Evolutionary conservation across 345 rosid genomes (phyloP).

Genomic region (Noccaea bulbosa): DNA sequence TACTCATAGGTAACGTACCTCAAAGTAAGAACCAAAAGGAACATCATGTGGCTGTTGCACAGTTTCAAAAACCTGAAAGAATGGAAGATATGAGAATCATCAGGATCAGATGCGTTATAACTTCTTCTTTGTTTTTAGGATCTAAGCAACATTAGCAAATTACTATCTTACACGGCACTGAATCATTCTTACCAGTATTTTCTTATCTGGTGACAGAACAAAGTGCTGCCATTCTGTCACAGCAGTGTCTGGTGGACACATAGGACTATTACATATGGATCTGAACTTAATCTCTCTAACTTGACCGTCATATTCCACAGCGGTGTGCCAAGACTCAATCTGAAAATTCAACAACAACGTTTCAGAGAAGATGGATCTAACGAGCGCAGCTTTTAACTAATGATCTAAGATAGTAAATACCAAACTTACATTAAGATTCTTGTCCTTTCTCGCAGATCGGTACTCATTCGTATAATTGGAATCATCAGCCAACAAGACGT

Average conservation of each 20-base stretch:
- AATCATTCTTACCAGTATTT: constrained; percentile 57
- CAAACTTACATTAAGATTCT: constrained; percentile 70
- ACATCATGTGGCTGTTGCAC: constrained; percentile 97
- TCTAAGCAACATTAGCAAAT: constrained; percentile 8
- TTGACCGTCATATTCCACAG: constrained; percentile 95
- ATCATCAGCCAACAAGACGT: constrained; percentile 64
- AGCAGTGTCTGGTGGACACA: constrained; percentile 99
- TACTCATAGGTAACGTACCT: constrained; percentile 49
- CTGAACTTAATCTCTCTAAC: constrained; percentile 92
- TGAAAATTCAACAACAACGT: constrained; percentile 47
- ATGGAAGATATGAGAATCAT: constrained; percentile 13
- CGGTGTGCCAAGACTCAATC: constrained; percentile 94
- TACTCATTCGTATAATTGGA: constrained; percentile 69
- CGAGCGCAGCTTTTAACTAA: constrained; percentile 8
- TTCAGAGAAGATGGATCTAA: constrained; percentile 4
- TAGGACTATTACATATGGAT: constrained; percentile 83
- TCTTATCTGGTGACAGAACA: constrained; percentile 80
- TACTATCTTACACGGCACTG: not conserved
- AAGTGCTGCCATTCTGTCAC: constrained; percentile 94
- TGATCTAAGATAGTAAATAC: constrained; percentile 19
- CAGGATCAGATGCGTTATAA: not conserved
- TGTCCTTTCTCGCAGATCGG: constrained; percentile 76
- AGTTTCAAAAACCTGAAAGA: constrained; percentile 81
- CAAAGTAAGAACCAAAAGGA: constrained; percentile 96
- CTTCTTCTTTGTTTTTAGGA: not conserved